Evolutionary conservation across 345 rosid species (phyloP).

Genomic region (Eucalyptus urophylla): DNA sequence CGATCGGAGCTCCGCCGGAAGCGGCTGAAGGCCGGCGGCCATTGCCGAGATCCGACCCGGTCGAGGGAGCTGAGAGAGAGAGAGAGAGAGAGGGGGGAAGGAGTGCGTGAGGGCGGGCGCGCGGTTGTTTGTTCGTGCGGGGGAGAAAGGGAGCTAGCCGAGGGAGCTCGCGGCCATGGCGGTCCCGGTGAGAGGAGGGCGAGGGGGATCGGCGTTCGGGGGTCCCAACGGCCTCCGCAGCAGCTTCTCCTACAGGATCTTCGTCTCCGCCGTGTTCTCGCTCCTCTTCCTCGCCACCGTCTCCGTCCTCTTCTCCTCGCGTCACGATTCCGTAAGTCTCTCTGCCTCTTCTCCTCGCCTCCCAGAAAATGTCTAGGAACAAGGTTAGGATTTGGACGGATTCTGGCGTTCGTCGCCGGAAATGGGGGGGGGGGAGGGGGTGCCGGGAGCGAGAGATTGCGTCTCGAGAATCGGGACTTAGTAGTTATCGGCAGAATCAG

Average conservation of each 20-base stretch:
- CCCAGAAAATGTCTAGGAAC: not conserved
- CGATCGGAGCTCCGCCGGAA: not conserved
- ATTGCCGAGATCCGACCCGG: not conserved
- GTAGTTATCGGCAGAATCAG: not conserved
- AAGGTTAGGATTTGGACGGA: not conserved
- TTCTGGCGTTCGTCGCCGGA: not conserved
- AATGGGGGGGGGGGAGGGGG: not conserved
- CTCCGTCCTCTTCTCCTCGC: constrained; percentile 62
- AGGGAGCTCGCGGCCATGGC: constrained; percentile 28
- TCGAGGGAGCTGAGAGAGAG: not conserved
- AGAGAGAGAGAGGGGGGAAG: not conserved
- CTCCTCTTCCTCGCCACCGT: constrained; percentile 70
- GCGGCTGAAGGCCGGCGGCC: not conserved
- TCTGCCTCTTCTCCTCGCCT: not conserved
- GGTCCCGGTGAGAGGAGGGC: constrained; percentile 65
- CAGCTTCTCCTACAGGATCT: constrained; percentile 68
- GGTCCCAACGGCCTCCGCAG: constrained; percentile 38
- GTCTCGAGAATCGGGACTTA: not conserved
- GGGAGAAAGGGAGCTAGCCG: not conserved
- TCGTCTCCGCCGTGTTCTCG: constrained; percentile 76
- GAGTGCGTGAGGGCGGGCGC: not conserved
- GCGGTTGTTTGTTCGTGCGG: not conserved
- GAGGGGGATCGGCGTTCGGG: constrained; percentile 31
- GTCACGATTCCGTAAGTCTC: constrained; percentile 24
- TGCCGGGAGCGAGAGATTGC: not conserved